These are phyloP conservation scores for Fusarium stilboides DNA, from an alignment of 2,329 filamentous ascomycete species.

Conservation along the genomic window DNA sequence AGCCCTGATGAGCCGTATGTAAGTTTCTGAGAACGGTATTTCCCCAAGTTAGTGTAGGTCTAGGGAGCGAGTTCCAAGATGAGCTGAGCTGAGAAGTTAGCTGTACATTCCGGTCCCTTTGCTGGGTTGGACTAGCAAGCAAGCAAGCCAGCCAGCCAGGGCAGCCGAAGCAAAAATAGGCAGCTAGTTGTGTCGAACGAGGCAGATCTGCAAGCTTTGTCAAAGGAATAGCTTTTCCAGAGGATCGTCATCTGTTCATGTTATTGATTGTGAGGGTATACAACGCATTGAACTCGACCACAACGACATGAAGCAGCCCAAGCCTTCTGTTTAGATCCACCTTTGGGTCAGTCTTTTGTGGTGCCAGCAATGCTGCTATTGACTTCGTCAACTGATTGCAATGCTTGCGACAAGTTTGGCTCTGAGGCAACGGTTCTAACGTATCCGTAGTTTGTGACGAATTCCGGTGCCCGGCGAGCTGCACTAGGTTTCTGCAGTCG, in stretches of 20 bases:
- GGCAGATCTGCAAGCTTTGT: neutral
- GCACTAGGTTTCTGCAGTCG: slow-evolving; percentile 6
- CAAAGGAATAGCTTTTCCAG: neutral
- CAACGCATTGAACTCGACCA: neutral
- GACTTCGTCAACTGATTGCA: neutral
- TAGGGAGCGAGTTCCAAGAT: slow-evolving; percentile 11
- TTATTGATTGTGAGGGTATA: neutral
- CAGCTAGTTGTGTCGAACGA: neutral
- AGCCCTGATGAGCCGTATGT: slow-evolving; percentile 17
- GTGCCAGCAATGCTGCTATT: neutral
- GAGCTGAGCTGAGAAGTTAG: slow-evolving; percentile 26
- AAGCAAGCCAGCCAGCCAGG: slow-evolving; percentile 19
- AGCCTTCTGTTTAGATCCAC: neutral
- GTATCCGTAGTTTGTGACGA: slow-evolving; percentile 10
- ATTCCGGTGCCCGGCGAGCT: slow-evolving; percentile 12
- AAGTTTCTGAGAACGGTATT: slow-evolving; percentile 14
- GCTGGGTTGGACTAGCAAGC: slow-evolving; percentile 5
- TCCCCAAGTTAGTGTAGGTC: slow-evolving; percentile 19
- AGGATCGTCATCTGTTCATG: neutral
- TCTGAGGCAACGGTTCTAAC: neutral
- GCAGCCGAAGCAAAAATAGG: slow-evolving; percentile 21
- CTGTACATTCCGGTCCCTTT: slow-evolving; percentile 18
- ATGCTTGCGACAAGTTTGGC: neutral
- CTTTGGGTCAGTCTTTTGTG: neutral
- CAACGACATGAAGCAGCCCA: slow-evolving; percentile 2